These are phyloP conservation scores for Nakazawaea pomicola DNA, from an alignment of 805 yeast species.

Conservation along the genomic window DNA sequence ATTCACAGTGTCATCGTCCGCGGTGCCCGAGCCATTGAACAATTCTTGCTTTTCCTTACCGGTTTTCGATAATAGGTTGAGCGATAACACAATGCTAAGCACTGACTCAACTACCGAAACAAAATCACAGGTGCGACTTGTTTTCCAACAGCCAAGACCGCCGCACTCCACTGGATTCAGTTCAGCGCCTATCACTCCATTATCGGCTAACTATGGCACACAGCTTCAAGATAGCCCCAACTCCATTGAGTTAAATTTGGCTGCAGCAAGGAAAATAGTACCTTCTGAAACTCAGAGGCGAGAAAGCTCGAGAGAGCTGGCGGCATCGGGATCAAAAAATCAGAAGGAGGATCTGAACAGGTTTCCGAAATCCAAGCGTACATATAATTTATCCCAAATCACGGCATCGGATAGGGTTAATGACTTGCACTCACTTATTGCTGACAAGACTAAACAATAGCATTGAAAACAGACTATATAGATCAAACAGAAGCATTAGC, in stretches of 20 bases:
- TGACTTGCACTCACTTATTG: background rate
- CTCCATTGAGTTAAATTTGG: too few species aligned
- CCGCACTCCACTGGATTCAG: background rate
- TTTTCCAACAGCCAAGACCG: background rate
- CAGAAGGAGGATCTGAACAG: too few species aligned
- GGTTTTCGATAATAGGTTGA: background rate
- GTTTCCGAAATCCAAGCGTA: conserved; percentile 2
- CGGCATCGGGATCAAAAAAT: too few species aligned
- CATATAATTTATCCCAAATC: conserved; percentile 4
- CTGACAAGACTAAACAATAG: too few species aligned
- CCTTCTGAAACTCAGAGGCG: background rate
- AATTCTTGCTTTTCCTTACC: conserved; percentile 11
- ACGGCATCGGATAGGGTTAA: conserved; percentile 1
- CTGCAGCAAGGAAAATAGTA: background rate
- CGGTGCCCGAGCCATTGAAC: background rate
- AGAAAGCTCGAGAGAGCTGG: background rate
- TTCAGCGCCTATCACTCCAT: conserved; percentile 11
- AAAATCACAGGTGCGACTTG: background rate
- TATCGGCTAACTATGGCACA: conserved; percentile 3
- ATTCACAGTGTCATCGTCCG: background rate
- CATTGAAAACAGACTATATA: too few species aligned
- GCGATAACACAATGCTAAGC: conserved; percentile 1
- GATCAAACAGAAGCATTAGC: background rate
- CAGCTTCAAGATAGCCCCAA: too few species aligned
- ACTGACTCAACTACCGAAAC: background rate